Evolutionary conservation across 345 rosid species (phyloP).

Genomic region (Salix koriyanagi): DNA sequence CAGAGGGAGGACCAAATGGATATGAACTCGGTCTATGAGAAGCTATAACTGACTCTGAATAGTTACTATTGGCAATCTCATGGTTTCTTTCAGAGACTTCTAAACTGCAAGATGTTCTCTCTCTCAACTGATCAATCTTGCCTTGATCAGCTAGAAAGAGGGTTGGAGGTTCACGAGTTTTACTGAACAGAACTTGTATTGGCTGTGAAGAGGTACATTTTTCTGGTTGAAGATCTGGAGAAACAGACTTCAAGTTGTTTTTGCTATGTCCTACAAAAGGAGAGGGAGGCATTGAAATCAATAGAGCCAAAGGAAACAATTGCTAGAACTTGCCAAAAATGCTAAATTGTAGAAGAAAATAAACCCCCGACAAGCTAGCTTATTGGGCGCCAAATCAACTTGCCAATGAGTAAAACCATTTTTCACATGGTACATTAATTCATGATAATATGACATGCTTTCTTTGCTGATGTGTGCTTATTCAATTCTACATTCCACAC

Average conservation of each 20-base stretch:
- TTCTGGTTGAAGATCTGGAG: slow-evolving; percentile 38
- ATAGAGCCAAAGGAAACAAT: slow-evolving; percentile 14
- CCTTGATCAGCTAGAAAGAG: slow-evolving; percentile 44
- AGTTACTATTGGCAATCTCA: slow-evolving; percentile 35
- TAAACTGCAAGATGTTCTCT: slow-evolving; percentile 37
- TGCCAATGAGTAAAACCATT: neutral
- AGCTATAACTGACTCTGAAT: slow-evolving; percentile 45
- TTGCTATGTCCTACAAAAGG: slow-evolving; percentile 46
- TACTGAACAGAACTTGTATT: slow-evolving; percentile 36
- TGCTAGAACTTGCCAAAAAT: neutral
- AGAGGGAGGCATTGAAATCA: slow-evolving; percentile 20
- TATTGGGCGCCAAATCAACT: neutral
- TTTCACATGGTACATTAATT: neutral
- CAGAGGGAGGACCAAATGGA: slow-evolving; percentile 36
- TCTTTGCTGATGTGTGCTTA: neutral
- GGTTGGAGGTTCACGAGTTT: slow-evolving; percentile 39
- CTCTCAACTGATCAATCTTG: slow-evolving; percentile 40
- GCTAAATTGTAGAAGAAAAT: neutral
- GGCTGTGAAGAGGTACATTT: slow-evolving; percentile 45
- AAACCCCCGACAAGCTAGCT: neutral
- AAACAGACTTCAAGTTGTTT: slow-evolving; percentile 39
- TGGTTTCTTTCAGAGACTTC: slow-evolving; percentile 42
- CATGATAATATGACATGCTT: neutral
- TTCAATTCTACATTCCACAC: neutral
- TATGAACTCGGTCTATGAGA: slow-evolving; percentile 40